Evolutionary conservation across 1,284 basidiomycete species (phyloP), one percentile per base, ranked within the genome.

Genomic region (Heliocybe sulcata): DNA sequence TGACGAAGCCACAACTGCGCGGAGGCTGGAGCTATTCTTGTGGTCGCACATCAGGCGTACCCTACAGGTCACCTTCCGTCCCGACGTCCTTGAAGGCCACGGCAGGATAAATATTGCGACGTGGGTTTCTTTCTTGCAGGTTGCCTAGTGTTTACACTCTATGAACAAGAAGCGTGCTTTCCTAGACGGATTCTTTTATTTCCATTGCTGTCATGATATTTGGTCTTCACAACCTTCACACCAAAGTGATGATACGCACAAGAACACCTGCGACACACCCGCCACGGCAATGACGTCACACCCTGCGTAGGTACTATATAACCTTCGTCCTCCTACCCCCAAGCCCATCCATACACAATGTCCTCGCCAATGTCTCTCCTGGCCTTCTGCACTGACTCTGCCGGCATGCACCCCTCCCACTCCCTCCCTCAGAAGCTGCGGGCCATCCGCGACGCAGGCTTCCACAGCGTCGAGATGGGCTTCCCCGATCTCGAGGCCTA

Each of bases 401-500:
- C 67, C 35, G 68, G 69, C 11, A 69, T 69, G 67, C 64, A 69
- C 53, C 60, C 65, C 3, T 61, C 61, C 1, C 67, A 69, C 50
- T 66, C 63, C 9, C 58, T 69, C 2, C 64, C 65, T 2, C 35
- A 62, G 53, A 70, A 69, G 55, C 59, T 70, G 11, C 61, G 59
- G 10, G 67, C 64, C 16, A 67, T 69, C 45, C 63, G 65, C 10
- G 61, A 62, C 9, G 66, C 66, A 19, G 64, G 65, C 1, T 69
- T 70, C 53, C 51, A 53, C 4, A 56, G 61, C 35, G 60, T 58
- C 2, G 69, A 69, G 56, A 56, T 70, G 9, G 64, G 61, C 1
- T 66, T 70, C 29, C 64, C 67, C 0, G 67, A 69, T 31, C 60
- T 68, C n/a, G 65, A 70, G 51, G 60, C 57, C 33, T 65, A 62